A percentile compares a stretch with the other conserved stretches of the same genome.
Evolutionary conservation across 345 rosid species (phyloP).

Genomic region (Populus euphratica): DNA sequence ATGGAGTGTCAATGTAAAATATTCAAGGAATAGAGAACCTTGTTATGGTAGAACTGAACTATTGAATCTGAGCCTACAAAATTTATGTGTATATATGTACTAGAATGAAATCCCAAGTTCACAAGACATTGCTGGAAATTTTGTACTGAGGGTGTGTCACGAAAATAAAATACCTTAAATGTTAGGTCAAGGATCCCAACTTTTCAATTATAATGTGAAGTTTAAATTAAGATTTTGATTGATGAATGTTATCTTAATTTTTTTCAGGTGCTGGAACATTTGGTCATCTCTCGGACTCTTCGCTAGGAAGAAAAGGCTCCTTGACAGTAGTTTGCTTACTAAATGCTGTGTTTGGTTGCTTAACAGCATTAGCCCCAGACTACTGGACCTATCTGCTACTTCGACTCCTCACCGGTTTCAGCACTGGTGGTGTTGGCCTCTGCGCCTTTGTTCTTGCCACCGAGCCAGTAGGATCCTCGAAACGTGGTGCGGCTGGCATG

Average conservation of each 20-base stretch:
- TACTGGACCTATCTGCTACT: constrained; percentile 62
- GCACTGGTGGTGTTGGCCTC: constrained; percentile 89
- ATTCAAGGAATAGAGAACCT: no score
- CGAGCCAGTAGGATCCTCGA: constrained; percentile 77
- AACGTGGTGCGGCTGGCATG: constrained; percentile 89
- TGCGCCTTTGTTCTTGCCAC: constrained; percentile 85
- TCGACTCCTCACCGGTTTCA: constrained; percentile 75
- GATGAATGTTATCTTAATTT: neutral
- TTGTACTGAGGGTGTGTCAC: no score
- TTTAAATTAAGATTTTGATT: neutral
- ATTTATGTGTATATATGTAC: no score
- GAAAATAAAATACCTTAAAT: no score
- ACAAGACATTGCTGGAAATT: no score
- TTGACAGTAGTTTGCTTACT: constrained; percentile 62
- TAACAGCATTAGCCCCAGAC: constrained; percentile 69
- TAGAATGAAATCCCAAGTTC: no score
- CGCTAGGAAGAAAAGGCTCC: constrained; percentile 91
- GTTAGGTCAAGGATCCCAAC: no score
- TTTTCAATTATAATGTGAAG: neutral
- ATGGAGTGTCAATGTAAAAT: no score
- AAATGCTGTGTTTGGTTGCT: constrained; percentile 68
- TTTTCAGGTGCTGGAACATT: constrained; percentile 84
- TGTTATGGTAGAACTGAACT: no score
- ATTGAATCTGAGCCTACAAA: no score
- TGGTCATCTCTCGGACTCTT: constrained; percentile 90